Percentiles rank a stretch among this genome's conserved stretches.
Evolutionary conservation across 2,329 filamentous ascomycete genomes (phyloP).

Genomic region (Calonectria naviculata): DNA sequence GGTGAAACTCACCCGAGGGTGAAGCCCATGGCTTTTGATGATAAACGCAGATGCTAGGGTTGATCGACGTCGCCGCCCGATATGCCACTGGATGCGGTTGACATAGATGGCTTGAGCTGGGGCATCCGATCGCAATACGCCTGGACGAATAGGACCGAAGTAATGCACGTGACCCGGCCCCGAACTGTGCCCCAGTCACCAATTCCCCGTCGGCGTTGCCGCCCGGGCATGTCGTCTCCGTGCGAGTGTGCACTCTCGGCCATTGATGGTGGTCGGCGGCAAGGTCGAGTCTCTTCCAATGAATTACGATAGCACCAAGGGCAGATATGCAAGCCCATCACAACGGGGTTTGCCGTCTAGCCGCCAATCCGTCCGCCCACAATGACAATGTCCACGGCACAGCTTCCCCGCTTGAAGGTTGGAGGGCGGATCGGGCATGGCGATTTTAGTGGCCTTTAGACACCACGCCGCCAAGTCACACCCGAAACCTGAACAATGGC

Average conservation of each 20-base stretch:
- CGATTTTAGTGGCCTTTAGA: not conserved
- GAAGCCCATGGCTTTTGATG: not conserved
- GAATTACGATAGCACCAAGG: not conserved
- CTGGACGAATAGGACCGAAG: not conserved
- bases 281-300: not conserved
- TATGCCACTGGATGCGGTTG: not conserved
- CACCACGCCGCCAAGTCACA: slow-evolving; percentile 25
- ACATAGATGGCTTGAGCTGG: not conserved
- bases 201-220: slow-evolving; percentile 16
- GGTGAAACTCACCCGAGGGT: not conserved
- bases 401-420: slow-evolving; percentile 11
- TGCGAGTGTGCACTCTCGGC: not conserved
- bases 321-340: not conserved
- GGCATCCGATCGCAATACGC: not conserved
- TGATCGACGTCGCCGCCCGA: not conserved
- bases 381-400: not conserved
- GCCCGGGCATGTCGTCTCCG: not conserved
- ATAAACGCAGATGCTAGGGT: not conserved
- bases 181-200: not conserved
- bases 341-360: slow-evolving; percentile 10
- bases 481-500: slow-evolving; percentile 33
- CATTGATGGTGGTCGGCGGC: not conserved
- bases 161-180: slow-evolving; percentile 1
- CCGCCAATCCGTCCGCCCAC: not conserved
- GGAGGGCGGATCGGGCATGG: slow-evolving; percentile 10